These are phyloP conservation scores for Aspergillus transmontanensis DNA, from an alignment of 2,329 filamentous ascomycete species.

Conservation along the genomic window DNA sequence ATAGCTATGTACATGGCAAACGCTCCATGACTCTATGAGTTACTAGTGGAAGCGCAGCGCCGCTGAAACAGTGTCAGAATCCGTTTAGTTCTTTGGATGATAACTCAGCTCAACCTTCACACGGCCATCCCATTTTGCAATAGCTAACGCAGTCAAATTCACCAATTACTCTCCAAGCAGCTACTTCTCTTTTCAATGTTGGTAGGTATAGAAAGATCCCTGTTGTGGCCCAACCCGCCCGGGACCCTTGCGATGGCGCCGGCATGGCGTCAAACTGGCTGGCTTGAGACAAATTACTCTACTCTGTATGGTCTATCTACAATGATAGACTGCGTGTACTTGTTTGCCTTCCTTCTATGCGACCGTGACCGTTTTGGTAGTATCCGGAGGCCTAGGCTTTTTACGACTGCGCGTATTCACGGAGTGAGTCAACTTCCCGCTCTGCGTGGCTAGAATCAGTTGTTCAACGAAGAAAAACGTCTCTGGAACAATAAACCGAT, in stretches of 20 bases:
- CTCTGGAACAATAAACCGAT: not conserved
- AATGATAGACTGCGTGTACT: rapidly evolving
- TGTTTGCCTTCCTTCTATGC: not conserved
- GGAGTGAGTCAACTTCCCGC: not conserved
- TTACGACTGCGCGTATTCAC: not conserved
- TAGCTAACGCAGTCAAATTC: too few relatives aligned
- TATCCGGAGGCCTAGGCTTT: not conserved
- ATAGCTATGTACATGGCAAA: not conserved
- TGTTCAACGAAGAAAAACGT: not conserved
- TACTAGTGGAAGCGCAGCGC: not conserved
- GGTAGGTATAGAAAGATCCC: not conserved
- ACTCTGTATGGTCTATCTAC: not conserved
- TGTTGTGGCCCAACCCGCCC: not conserved
- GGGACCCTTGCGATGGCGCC: not conserved
- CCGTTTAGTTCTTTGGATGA: not conserved
- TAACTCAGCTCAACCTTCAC: not conserved
- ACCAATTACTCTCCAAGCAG: too few relatives aligned
- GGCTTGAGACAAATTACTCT: too few relatives aligned
- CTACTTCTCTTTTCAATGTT: too few relatives aligned
- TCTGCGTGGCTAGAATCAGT: not conserved
- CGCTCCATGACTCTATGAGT: too few relatives aligned
- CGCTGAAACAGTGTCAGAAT: not conserved
- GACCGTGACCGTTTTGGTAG: not conserved
- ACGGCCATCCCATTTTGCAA: too few relatives aligned
- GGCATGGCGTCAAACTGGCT: not conserved